Evolutionary conservation across 192 early-diverging fungal species (phyloP).

Genomic region (Coemansia sp.): DNA sequence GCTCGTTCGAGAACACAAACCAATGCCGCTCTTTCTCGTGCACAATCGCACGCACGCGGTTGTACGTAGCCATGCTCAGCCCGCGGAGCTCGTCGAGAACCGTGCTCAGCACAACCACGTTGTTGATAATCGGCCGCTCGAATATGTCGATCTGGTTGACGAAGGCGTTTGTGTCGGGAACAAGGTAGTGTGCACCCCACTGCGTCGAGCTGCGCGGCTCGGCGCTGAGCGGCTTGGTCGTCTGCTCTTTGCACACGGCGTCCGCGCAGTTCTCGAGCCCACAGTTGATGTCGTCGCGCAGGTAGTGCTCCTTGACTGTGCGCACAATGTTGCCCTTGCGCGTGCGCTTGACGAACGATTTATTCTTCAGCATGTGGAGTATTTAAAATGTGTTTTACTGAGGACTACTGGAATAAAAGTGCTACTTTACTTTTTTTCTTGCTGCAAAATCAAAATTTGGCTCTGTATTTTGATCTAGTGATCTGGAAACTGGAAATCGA

Average conservation of each 20-base stretch:
- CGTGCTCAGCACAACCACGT: slow-evolving; percentile 93
- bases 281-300: slow-evolving; percentile 94
- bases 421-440: background rate
- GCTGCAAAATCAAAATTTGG: background rate
- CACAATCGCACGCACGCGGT: slow-evolving; percentile 72
- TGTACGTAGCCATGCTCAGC: slow-evolving; percentile 74
- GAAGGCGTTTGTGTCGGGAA: slow-evolving; percentile 96
- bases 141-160: slow-evolving; percentile 93
- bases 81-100: slow-evolving; percentile 90
- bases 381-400: too few relatives aligned
- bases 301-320: slow-evolving; percentile 94
- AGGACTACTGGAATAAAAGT: too few relatives aligned
- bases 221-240: slow-evolving; percentile 42
- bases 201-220: slow-evolving; percentile 54
- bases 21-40: slow-evolving; percentile 72
- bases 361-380: slow-evolving; percentile 63
- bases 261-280: slow-evolving; percentile 30
- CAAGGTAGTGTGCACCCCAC: slow-evolving; percentile 68
- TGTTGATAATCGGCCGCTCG: slow-evolving; percentile 79
- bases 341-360: slow-evolving; percentile 87
- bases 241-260: slow-evolving; percentile 31
- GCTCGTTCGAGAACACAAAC: slow-evolving; percentile 96
- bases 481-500: too few relatives aligned
- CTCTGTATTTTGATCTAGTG: background rate
- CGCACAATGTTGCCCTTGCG: slow-evolving; percentile 89